Base-by-base conservation (phyloP, 768 basidiomycete genomes). In the Obba rivulosa region DNA sequence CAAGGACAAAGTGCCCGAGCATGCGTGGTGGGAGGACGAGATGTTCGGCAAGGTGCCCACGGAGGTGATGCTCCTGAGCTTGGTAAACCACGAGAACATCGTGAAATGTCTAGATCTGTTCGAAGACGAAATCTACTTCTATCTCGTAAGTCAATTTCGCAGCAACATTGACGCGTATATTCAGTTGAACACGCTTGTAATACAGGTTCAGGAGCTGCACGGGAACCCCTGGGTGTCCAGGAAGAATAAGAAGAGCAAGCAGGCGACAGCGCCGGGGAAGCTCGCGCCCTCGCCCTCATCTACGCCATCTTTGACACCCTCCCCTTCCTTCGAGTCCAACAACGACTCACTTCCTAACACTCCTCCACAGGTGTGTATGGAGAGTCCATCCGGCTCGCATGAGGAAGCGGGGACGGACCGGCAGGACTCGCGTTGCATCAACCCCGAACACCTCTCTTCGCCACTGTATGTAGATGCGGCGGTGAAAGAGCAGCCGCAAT, bases 191-290 rank as follows among this genome's bases (percentile, higher is more conserved):
- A 20, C 39, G 51, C 18, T 45, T 48, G 49, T 46, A 48, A 46
- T 40, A 5, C 50, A 94, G 92, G 81, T 93, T 3, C 91, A 92
- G 70, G 93, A 95, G 65, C 72, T 95, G 22, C 94, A 97, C 61
- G 94, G 94, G 22, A 81, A 85, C 22, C 92, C 94, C 3, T 97
- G 93, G 93, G 72, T 62, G 17, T 60, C 71, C 45, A 78, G 75
- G 52, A 62, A 64, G 51, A 69, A 69, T 55, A 69, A 64, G 62
- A 62, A 50, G 56, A 39, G 39, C 35, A 61, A 58, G 43, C 47
- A 59, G 53, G 51, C 43, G 8, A 59, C 57, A 48, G 60, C 54
- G 34, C 66, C 52, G n/a, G 58, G 57, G 25, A 60, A 60, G 43
- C 58, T 61, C 17, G 42, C 47, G 40, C 52, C 48, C 3, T 80